Percentiles rank a stretch among this genome's conserved stretches.
These are phyloP conservation scores for sunflower (Helianthus annuus) DNA, from an alignment of 129 eudicot species.

Conservation along the genomic window HanXRQr2.0-SUNRISE NC_035445.2:63560353-63560852, in stretches of 20 bases:
- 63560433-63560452: constrained; percentile 61
- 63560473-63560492: constrained; percentile 51
- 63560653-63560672: constrained; percentile 69
- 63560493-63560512: constrained; percentile 62
- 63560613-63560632: constrained; percentile 62
- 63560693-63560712: not conserved
- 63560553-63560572: constrained; percentile 49
- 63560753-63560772: not conserved
- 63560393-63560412: constrained; percentile 56
- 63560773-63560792: not conserved
- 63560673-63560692: constrained; percentile 54
- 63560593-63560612: constrained; percentile 56
- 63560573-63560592: constrained; percentile 46
- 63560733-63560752: not conserved
- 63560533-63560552: constrained; percentile 72
- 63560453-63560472: constrained; percentile 87
- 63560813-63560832: constrained; percentile 63
- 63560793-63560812: constrained; percentile 12
- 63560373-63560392: constrained; percentile 44
- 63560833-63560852: constrained; percentile 55
- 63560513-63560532: constrained; percentile 77
- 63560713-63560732: constrained; percentile 12
- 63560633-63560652: constrained; percentile 79
- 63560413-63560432: constrained; percentile 73
- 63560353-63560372: constrained; percentile 59